Base-by-base conservation (phyloP, 148 eudicot species). In the Oxyria digyna region DNA sequence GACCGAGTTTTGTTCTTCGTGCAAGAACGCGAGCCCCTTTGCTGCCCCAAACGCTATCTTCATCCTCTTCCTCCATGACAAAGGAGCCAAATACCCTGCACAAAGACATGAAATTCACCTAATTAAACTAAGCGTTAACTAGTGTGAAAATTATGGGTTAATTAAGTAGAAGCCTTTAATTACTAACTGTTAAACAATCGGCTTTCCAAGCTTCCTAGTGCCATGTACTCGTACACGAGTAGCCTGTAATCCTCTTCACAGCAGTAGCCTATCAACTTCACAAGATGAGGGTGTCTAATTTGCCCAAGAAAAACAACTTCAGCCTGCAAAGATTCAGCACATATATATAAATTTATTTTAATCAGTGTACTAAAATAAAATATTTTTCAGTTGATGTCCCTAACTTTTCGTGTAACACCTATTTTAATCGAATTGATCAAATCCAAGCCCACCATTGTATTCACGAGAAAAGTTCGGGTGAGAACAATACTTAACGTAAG, bases 161-260 rank as follows among this genome's bases (percentile, higher is more conserved):
- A n/a, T n/a, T n/a, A n/a, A n/a, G n/a, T n/a, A n/a, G n/a, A n/a
- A n/a, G n/a, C n/a, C n/a, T n/a, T n/a, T n/a, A n/a, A n/a, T 14
- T 23, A 52, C 50, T 7, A n/a, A 71, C 73, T 71, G 20, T 43
- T 71, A 20, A 71, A 71, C 15, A 71, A 33, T 8, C 62, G 67
- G 7, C 43, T 41, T 18, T 71, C 73, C 23, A 71, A 42, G 73
- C 41, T 71, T 26, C 73, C 73, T 14, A 63, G 35, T 12, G 35
- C 73, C 73, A 71, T 59, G 67, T 59, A 71, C 62, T 71, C 73
- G 45, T 71, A 71, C 23, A 71, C 73, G 7, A 71, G 67, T 14
- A 55, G 48, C 27, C 73, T 71, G 26, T 71, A 63, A 48, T 71
- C 73, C 3, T 71, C 67, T 20, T 71, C 73, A 5, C 67, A 66